These are phyloP conservation scores for Fusarium sp. DNA, from an alignment of 2,329 filamentous ascomycete species.

Conservation along the genomic window DNA sequence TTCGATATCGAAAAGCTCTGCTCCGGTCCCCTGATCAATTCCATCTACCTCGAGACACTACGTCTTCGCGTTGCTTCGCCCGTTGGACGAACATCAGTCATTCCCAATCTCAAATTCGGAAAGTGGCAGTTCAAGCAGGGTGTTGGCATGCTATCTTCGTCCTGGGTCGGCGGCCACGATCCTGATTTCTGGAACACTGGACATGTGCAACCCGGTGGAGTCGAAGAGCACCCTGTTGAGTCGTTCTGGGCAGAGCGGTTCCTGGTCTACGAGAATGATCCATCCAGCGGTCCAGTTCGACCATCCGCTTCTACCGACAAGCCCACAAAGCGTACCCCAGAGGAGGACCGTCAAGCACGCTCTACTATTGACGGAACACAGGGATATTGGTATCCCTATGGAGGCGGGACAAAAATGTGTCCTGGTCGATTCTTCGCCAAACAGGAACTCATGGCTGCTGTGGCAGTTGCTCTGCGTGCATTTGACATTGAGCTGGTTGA, in stretches of 20 bases:
- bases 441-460: constrained; percentile 42
- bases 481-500: constrained; percentile 45
- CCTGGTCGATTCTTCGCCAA: constrained; percentile 49
- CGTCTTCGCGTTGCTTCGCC: constrained; percentile 39
- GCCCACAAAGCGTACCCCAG: not conserved
- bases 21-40: constrained; percentile 42
- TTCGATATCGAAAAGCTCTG: constrained; percentile 35
- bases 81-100: constrained; percentile 29
- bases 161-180: constrained; percentile 21
- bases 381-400: constrained; percentile 47
- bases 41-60: constrained; percentile 48
- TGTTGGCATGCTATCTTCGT: constrained; percentile 21
- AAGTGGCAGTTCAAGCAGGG: constrained; percentile 29
- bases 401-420: constrained; percentile 46
- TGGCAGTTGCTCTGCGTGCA: constrained; percentile 43
- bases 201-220: not conserved
- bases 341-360: constrained; percentile 9
- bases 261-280: constrained; percentile 27
- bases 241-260: constrained; percentile 40
- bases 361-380: constrained; percentile 33
- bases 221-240: constrained; percentile 18
- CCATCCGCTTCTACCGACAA: rapidly evolving
- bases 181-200: constrained; percentile 33
- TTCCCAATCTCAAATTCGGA: constrained; percentile 32
- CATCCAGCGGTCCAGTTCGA: constrained; percentile 26